These are phyloP conservation scores for Fusarium redolens DNA, from an alignment of 2,329 filamentous ascomycete genomes.

Conservation along the genomic window DNA sequence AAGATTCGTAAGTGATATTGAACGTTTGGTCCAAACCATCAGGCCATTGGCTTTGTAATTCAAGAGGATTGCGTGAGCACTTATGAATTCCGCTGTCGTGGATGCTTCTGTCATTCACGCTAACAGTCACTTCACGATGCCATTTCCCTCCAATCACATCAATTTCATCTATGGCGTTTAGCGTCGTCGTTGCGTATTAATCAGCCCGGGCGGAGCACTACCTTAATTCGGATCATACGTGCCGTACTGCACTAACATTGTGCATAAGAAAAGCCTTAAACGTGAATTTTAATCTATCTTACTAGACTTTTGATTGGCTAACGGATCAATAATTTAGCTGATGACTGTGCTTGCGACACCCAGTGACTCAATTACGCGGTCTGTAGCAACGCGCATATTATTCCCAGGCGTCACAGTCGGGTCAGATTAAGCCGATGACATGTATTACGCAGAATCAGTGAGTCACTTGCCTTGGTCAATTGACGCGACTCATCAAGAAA, in stretches of 20 bases:
- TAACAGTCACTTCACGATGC: background rate
- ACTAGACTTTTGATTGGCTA: background rate
- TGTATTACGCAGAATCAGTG: background rate
- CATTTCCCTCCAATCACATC: conserved; percentile 3
- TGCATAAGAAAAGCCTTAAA: background rate
- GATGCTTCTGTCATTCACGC: background rate
- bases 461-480: conserved; percentile 5
- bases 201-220: conserved; percentile 1
- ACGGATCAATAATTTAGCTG: background rate
- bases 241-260: background rate
- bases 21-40: background rate
- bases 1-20: background rate
- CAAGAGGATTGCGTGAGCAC: background rate
- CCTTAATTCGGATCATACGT: background rate
- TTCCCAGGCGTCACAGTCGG: background rate
- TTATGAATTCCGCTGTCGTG: conserved; percentile 3
- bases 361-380: conserved; percentile 20
- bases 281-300: background rate
- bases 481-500: background rate
- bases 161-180: background rate
- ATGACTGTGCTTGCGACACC: conserved; percentile 12
- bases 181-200: background rate
- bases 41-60: background rate
- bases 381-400: background rate
- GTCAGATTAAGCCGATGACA: conserved; percentile 14